These are phyloP conservation scores for Sclerotinia subarctica DNA, from an alignment of 2,329 filamentous ascomycete species.

Conservation along the genomic window DNA sequence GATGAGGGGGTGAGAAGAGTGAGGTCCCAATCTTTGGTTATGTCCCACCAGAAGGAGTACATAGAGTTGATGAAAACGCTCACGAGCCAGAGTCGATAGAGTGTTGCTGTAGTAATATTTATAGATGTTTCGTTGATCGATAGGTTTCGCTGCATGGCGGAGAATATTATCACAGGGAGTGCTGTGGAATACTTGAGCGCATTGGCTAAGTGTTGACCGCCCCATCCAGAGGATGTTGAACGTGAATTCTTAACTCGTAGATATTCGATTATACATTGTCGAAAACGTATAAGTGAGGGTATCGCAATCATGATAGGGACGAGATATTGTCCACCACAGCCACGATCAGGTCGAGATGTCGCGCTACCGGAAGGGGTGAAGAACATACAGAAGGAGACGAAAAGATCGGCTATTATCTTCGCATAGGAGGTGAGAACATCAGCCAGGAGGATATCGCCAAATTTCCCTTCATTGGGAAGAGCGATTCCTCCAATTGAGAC, in stretches of 20 bases:
- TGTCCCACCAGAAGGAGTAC: slow-evolving; percentile 99
- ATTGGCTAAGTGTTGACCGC: slow-evolving; percentile 87
- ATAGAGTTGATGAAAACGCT: slow-evolving; percentile 78
- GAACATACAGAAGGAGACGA: slow-evolving; percentile 90
- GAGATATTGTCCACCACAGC: slow-evolving; percentile 73
- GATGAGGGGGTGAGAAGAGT: slow-evolving; percentile 63
- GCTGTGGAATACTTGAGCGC: slow-evolving; percentile 92
- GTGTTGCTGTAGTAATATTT: slow-evolving; percentile 41
- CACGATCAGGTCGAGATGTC: slow-evolving; percentile 76
- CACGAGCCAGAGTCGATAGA: slow-evolving; percentile 63
- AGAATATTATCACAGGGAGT: slow-evolving; percentile 85
- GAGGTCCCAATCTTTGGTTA: slow-evolving; percentile 94
- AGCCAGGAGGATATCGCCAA: slow-evolving; percentile 88
- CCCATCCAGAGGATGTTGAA: slow-evolving; percentile 56
- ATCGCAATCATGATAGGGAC: slow-evolving; percentile 82
- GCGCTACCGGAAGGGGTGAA: slow-evolving; percentile 67
- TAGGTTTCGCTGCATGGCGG: slow-evolving; percentile 66
- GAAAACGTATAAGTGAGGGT: slow-evolving; percentile 80
- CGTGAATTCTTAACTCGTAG: slow-evolving; percentile 59
- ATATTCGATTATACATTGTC: slow-evolving; percentile 91
- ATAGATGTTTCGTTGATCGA: slow-evolving; percentile 41
- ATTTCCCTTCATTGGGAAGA: slow-evolving; percentile 83
- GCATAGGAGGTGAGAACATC: slow-evolving; percentile 95
- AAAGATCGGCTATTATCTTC: slow-evolving; percentile 86
- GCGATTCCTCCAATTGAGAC: slow-evolving; percentile 84